These are phyloP conservation scores for Herpetospermum pedunculosum DNA, from an alignment of 306 rosid species.

Conservation along the genomic window DNA sequence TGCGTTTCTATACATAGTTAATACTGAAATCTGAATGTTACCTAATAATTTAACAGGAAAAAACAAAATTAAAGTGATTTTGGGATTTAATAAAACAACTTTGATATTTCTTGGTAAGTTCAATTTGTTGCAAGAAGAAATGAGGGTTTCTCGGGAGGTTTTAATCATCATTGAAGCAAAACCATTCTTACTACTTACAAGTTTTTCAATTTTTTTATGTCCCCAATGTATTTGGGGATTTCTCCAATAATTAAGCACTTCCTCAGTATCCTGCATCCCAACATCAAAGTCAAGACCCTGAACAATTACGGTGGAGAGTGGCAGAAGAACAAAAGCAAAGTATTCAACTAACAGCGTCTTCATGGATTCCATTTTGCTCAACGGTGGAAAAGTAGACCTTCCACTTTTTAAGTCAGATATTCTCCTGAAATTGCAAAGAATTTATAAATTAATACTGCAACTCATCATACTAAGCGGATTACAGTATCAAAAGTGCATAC, in stretches of 20 bases:
- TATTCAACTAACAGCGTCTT: conserved; percentile 66
- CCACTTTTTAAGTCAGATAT: conserved; percentile 59
- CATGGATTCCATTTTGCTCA: conserved; percentile 46
- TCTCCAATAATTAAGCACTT: conserved; percentile 46
- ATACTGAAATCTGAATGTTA: not conserved
- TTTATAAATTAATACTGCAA: conserved; percentile 15
- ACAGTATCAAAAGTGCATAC: conserved; percentile 34
- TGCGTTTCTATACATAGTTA: not conserved
- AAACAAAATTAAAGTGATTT: not conserved
- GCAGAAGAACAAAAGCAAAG: conserved; percentile 13
- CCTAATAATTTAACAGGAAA: not conserved
- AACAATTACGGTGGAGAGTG: not conserved
- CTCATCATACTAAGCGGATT: conserved; percentile 6
- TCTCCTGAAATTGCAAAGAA: conserved; percentile 51
- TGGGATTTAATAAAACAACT: not conserved
- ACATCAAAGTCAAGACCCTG: not conserved
- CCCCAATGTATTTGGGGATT: conserved; percentile 53
- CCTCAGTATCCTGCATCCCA: conserved; percentile 56
- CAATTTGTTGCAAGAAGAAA: not conserved
- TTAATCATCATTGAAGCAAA: not conserved
- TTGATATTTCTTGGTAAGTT: not conserved
- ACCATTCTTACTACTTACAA: conserved; percentile 41
- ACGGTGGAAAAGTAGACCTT: conserved; percentile 47
- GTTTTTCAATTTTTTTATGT: conserved; percentile 40
- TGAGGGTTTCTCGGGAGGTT: not conserved